Evolutionary conservation across 1,284 basidiomycete genomes (phyloP), one percentile per base, ranked within the genome.

Genomic region (Dichomitus squalens): DNA sequence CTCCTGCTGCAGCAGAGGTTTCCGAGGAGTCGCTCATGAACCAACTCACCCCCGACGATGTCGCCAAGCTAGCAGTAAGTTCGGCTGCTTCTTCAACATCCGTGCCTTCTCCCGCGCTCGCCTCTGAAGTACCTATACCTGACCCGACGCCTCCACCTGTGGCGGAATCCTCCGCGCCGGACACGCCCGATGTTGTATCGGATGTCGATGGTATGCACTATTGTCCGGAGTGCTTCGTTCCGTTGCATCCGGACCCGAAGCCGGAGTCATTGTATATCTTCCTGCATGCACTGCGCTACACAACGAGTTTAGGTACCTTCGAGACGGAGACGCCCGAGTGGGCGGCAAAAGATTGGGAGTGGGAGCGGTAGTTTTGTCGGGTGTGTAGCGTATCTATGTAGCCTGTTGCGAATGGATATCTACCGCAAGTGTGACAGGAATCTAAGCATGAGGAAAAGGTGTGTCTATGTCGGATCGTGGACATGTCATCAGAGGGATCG

Each of bases 221-320:
- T 70, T 98, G 95, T 70, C 76, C 83, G 0, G 90, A 93, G 68
- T 98, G 95, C 70, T 96, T 91, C 72, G 79, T 96, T 29, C 95
- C 95, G 14, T 74, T 97, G 8, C 86, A 95, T 53, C 92, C 93
- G 7, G 95, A 98, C 73, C 95, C 95, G 1, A 86, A 86, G 68
- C 93, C 94, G 2, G 92, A 95, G 71, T 87, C 86, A 58, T 76
- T 97, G 57, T 97, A 94, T 73, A 98, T 98, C 64, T 98, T 95
- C 76, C 76, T 98, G 66, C 95, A 98, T 70, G 95, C 95, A 11
- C 74, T 92, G 66, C 80, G 85, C 65, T 97, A 95, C 73, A 90
- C 88, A 53, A 86, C 87, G 6, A 88, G 85, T 60, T 71, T 92
- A 49, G 91, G 90, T 0, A 71, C 75, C n/a, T 92, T 88, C 61